A percentile compares a stretch with the other conserved stretches of the same genome.
Evolutionary conservation across 1,139 yeast species (phyloP).

Genomic region (Taphrina wiesneri): DNA sequence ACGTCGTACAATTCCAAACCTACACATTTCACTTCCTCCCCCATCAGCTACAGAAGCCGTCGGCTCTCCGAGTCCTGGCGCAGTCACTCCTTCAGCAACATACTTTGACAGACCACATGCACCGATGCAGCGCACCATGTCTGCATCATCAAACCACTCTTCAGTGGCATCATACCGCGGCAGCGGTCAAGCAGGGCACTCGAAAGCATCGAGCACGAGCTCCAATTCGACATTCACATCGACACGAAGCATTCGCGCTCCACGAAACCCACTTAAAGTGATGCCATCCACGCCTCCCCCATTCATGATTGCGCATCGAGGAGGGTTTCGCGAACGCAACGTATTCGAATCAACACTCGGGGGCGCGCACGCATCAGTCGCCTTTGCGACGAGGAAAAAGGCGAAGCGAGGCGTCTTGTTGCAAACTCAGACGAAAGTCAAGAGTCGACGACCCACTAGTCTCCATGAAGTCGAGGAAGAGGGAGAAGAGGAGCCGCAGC

Average conservation of each 20-base stretch:
- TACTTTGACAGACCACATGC: slow-evolving; percentile 4
- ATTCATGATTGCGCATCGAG: slow-evolving; percentile 28
- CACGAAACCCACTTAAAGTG: slow-evolving; percentile 30
- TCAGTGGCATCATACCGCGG: slow-evolving; percentile 26
- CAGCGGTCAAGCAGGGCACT: slow-evolving; percentile 20
- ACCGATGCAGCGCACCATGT: slow-evolving; percentile 20
- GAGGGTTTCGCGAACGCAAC: slow-evolving; percentile 26
- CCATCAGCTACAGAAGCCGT: background rate
- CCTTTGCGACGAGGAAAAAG: slow-evolving; percentile 26
- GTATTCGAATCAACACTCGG: slow-evolving; percentile 21
- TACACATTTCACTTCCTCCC: background rate
- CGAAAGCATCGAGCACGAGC: slow-evolving; percentile 31
- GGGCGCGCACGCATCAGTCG: slow-evolving; percentile 1
- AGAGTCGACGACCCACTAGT: slow-evolving; percentile 14
- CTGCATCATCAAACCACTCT: slow-evolving; percentile 26
- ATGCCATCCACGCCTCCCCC: slow-evolving; percentile 33
- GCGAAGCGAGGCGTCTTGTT: slow-evolving; percentile 21
- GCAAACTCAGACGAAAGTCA: background rate
- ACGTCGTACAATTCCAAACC: background rate
- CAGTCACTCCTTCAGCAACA: background rate
- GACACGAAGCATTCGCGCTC: slow-evolving; percentile 13
- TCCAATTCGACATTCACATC: slow-evolving; percentile 27
- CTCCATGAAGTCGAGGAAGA: slow-evolving; percentile 18
- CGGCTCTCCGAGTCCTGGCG: slow-evolving; percentile 8
- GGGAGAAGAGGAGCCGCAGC: slow-evolving; percentile 4